Evolutionary conservation across 2,329 filamentous ascomycete genomes (phyloP).

Genomic region (Fusarium sp.): DNA sequence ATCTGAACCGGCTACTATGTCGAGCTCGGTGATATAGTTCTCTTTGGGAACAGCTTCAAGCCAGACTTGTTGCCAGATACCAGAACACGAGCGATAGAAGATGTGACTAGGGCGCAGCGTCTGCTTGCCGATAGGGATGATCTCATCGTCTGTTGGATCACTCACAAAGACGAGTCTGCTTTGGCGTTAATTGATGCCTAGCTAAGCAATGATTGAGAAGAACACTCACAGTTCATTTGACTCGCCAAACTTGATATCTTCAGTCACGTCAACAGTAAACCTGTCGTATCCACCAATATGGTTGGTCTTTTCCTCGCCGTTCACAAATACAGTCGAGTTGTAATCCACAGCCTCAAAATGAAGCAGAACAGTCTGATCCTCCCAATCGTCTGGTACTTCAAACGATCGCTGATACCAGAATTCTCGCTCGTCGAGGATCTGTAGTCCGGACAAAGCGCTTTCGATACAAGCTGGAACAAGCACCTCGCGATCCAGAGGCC

Average conservation of each 20-base stretch:
- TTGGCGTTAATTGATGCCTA: neutral
- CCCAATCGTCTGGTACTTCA: constrained; percentile 13
- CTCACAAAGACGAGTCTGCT: constrained; percentile 64
- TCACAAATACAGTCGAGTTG: constrained; percentile 28
- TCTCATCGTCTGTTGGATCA: constrained; percentile 71
- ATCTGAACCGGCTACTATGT: constrained; percentile 64
- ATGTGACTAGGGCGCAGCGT: constrained; percentile 68
- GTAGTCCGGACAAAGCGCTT: constrained; percentile 62
- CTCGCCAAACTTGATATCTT: constrained; percentile 10
- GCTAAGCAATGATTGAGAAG: fast-evolving
- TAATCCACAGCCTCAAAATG: constrained; percentile 36
- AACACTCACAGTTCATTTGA: constrained; percentile 23
- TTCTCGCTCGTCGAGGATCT: constrained; percentile 53
- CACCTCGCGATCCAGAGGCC: constrained; percentile 49
- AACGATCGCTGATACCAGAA: constrained; percentile 60
- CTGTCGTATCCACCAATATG: constrained; percentile 33
- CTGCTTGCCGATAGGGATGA: constrained; percentile 76
- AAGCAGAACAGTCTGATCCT: constrained; percentile 3
- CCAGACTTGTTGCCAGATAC: constrained; percentile 82
- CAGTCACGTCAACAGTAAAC: constrained; percentile 21
- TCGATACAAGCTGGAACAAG: constrained; percentile 58
- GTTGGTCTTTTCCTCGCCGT: constrained; percentile 19
- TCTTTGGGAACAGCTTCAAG: constrained; percentile 68
- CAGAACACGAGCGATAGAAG: constrained; percentile 77
- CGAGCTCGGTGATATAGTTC: constrained; percentile 66